Evolutionary conservation across 2,329 filamentous ascomycete genomes (phyloP).

Genomic region (Scedosporium minutisporum): DNA sequence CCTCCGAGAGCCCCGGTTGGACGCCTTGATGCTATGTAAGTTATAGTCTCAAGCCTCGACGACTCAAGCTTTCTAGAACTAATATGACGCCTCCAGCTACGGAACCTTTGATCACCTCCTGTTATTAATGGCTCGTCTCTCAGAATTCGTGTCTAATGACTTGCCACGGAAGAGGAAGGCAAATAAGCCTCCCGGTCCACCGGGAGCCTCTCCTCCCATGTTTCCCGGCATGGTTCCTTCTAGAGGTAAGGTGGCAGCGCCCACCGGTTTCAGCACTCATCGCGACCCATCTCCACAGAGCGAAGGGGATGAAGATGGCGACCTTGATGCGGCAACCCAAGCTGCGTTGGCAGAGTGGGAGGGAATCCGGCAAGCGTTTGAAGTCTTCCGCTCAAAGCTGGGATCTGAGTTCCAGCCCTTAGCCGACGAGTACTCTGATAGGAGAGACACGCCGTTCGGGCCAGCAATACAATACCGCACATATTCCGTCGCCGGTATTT

Average conservation of each 20-base stretch:
- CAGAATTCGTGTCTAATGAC: constrained; percentile 70
- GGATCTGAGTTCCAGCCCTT: constrained; percentile 70
- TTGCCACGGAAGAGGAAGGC: constrained; percentile 66
- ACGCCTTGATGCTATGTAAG: constrained; percentile 61
- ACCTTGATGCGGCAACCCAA: constrained; percentile 55
- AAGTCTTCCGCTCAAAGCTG: constrained; percentile 54
- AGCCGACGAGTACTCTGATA: constrained; percentile 54
- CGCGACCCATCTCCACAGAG: constrained; percentile 31
- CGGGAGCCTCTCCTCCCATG: constrained; percentile 27
- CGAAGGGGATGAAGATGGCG: constrained; percentile 38
- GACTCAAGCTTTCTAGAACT: constrained; percentile 14
- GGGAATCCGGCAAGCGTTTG: constrained; percentile 61
- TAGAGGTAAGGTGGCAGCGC: constrained; percentile 37
- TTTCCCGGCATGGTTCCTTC: constrained; percentile 49
- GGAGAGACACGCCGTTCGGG: constrained; percentile 65
- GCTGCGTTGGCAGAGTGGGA: constrained; percentile 73
- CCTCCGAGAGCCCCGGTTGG: constrained; percentile 76
- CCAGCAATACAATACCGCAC: constrained; percentile 72
- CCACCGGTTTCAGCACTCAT: constrained; percentile 45
- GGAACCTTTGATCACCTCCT: constrained; percentile 84
- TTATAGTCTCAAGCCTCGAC: background rate
- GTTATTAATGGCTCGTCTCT: constrained; percentile 68
- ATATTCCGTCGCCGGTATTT: constrained; percentile 78
- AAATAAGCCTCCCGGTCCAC: constrained; percentile 22
- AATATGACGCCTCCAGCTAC: constrained; percentile 41